Evolutionary conservation across 106 monocot genomes (phyloP).

Genomic region (Alisma plantagoaquatica): DNA sequence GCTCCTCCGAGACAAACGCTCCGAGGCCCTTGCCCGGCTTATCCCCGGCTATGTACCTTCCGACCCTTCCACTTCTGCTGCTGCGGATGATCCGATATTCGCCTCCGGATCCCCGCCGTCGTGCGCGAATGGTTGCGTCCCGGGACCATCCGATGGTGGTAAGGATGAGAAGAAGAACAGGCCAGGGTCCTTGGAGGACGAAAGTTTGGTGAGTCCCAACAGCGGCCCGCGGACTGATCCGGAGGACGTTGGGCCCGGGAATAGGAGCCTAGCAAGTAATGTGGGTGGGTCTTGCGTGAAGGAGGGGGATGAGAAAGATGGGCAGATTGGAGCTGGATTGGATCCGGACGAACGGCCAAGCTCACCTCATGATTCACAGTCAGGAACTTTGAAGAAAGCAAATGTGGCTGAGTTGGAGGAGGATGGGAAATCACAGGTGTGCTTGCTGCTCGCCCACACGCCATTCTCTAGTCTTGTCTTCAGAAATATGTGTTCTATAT

Average conservation of each 20-base stretch:
- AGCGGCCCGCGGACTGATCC: neutral
- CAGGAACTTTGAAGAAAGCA: no score
- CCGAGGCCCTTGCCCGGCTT: conserved; percentile 4
- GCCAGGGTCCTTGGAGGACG: no score
- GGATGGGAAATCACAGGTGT: no score
- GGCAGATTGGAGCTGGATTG: neutral
- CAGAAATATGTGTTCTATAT: no score
- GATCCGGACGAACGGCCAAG: no score
- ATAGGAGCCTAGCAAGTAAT: neutral
- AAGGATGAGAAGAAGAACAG: conserved; percentile 2
- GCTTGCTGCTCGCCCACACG: no score
- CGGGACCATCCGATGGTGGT: neutral
- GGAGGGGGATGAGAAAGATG: neutral
- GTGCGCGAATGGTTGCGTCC: no score
- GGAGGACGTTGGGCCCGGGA: neutral
- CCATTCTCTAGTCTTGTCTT: no score
- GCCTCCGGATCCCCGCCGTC: no score
- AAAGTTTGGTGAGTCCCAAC: no score
- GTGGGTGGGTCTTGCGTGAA: neutral
- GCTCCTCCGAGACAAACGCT: neutral
- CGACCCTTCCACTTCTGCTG: neutral
- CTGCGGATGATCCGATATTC: neutral
- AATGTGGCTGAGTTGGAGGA: no score
- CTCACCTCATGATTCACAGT: no score
- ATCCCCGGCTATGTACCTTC: neutral